These are phyloP conservation scores for Cadophora gregata DNA, from an alignment of 2,329 filamentous ascomycete genomes.

Conservation along the genomic window DNA sequence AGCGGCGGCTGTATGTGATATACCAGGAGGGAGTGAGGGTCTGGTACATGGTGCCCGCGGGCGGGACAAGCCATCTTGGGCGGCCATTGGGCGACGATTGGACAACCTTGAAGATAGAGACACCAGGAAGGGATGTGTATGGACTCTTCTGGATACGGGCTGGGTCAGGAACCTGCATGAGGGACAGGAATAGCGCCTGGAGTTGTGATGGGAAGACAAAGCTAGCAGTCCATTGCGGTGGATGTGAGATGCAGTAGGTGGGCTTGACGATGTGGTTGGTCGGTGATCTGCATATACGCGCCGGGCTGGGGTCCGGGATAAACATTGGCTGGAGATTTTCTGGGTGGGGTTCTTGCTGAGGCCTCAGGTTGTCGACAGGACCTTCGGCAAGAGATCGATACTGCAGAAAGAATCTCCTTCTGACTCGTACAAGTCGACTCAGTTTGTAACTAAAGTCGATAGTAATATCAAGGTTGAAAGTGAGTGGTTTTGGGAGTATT, in stretches of 20 bases:
- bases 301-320: constrained; percentile 14
- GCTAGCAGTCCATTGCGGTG: background rate
- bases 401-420: too few relatives aligned
- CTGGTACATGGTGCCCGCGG: constrained; percentile 22
- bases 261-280: constrained; percentile 26
- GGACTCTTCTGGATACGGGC: constrained; percentile 21
- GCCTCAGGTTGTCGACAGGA: too few relatives aligned
- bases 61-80: constrained; percentile 24
- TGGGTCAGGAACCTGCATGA: constrained; percentile 37
- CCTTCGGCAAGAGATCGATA: too few relatives aligned
- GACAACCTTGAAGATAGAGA: constrained; percentile 6
- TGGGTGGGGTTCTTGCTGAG: too few relatives aligned
- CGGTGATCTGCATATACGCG: constrained; percentile 27
- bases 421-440: too few relatives aligned
- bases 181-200: constrained; percentile 33
- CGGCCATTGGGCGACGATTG: constrained; percentile 28
- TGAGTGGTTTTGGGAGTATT: too few relatives aligned
- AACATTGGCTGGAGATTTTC: constrained; percentile 30
- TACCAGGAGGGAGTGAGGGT: constrained; percentile 24
- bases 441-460: too few relatives aligned
- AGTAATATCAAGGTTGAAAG: too few relatives aligned
- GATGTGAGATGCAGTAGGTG: constrained; percentile 3
- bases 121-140: background rate
- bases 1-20: constrained; percentile 39
- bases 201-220: constrained; percentile 26